These are phyloP conservation scores for Emmonsia crescens DNA, from an alignment of 2,329 filamentous ascomycete species.

Conservation along the genomic window DNA sequence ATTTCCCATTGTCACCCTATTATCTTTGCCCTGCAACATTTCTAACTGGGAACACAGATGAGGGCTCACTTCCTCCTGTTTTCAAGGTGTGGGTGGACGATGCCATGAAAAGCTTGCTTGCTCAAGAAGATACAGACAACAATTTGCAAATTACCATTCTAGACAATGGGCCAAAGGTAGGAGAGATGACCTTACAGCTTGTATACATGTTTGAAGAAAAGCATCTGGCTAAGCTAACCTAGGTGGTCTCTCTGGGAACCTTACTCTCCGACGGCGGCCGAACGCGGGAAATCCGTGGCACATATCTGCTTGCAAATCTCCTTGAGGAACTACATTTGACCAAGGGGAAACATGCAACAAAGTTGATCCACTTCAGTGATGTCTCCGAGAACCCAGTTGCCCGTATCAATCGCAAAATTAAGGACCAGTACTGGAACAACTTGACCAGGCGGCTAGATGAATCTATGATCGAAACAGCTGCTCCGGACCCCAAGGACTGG, in stretches of 20 bases:
- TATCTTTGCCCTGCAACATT: background rate
- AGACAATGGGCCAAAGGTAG: constrained; percentile 71
- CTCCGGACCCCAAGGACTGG: constrained; percentile 76
- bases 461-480: constrained; percentile 58
- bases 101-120: constrained; percentile 61
- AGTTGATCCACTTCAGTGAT: constrained; percentile 75
- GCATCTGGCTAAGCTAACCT: constrained; percentile 6
- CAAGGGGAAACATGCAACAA: constrained; percentile 62
- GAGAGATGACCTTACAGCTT: constrained; percentile 1
- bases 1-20: background rate
- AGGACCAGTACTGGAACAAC: constrained; percentile 71
- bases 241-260: constrained; percentile 66
- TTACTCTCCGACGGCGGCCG: constrained; percentile 71
- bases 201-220: constrained; percentile 12
- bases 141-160: constrained; percentile 92
- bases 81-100: constrained; percentile 71
- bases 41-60: constrained; percentile 43
- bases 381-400: constrained; percentile 77
- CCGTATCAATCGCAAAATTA: constrained; percentile 64
- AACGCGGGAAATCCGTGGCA: constrained; percentile 55
- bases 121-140: constrained; percentile 72
- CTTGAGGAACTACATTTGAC: constrained; percentile 79
- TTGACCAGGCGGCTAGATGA: constrained; percentile 71
- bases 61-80: constrained; percentile 54
- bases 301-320: constrained; percentile 83